Percentiles rank a stretch among this genome's conserved stretches.
These are phyloP conservation scores for Camellia oleifera DNA, from an alignment of 179 eudicot species.

Conservation along the genomic window DNA sequence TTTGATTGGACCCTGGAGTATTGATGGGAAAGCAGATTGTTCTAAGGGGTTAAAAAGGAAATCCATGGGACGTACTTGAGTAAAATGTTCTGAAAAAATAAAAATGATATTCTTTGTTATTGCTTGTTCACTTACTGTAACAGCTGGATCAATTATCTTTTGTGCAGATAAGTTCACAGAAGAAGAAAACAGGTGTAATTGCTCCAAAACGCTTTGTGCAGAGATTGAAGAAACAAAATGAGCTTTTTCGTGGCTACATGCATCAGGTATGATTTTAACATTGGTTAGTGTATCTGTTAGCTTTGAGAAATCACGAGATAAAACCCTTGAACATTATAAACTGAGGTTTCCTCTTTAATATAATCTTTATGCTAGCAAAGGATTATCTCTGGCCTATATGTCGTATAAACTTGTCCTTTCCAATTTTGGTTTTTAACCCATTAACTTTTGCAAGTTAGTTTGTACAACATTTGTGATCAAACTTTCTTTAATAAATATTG, in stretches of 20 bases:
- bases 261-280: constrained; percentile 57
- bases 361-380: background rate
- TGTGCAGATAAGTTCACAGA: constrained; percentile 73
- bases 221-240: constrained; percentile 78
- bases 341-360: background rate
- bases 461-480: too few species aligned
- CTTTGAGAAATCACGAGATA: background rate
- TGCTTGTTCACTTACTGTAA: background rate
- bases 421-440: background rate
- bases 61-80: background rate
- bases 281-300: background rate
- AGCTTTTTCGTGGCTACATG: constrained; percentile 79
- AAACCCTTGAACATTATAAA: background rate
- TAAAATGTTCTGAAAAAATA: background rate
- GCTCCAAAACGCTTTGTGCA: constrained; percentile 92
- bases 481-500: too few species aligned
- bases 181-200: constrained; percentile 91
- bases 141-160: background rate
- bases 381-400: background rate
- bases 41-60: background rate
- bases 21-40: background rate
- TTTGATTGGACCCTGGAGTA: background rate
- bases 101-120: background rate
- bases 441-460: background rate
- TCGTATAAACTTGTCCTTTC: background rate